Percentiles rank a stretch among this genome's conserved stretches.
These are phyloP conservation scores for Picocystis sp. DNA, from an alignment of 163 green algal genomes.

Conservation along the genomic window DNA sequence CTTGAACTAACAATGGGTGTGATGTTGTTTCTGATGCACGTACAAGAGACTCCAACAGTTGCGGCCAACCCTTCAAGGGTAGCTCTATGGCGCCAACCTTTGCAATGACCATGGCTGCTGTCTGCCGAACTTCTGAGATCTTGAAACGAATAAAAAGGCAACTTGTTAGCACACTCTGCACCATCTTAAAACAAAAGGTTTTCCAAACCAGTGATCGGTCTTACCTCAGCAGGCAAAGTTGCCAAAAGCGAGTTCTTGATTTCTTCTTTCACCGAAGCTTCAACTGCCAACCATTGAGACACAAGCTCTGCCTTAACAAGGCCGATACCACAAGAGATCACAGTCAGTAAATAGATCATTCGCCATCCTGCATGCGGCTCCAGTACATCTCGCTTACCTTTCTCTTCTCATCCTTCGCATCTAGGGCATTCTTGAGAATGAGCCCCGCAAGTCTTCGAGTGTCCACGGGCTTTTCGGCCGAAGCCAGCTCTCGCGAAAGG, in stretches of 20 bases:
- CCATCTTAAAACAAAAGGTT: background rate
- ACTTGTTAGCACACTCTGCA: no score
- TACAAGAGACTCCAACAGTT: slow-evolving; percentile 66
- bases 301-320: slow-evolving; percentile 35
- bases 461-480: slow-evolving; percentile 47
- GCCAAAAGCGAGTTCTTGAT: slow-evolving; percentile 59
- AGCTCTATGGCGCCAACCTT: slow-evolving; percentile 92
- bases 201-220: background rate
- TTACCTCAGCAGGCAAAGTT: slow-evolving; percentile 44
- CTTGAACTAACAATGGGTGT: slow-evolving; percentile 35
- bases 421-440: slow-evolving; percentile 90
- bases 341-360: background rate
- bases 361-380: background rate
- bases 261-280: slow-evolving; percentile 42
- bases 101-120: slow-evolving; percentile 64
- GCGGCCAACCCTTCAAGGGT: slow-evolving; percentile 54
- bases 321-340: background rate
- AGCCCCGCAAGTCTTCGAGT: slow-evolving; percentile 67
- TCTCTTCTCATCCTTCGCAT: slow-evolving; percentile 57
- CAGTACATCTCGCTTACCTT: slow-evolving; percentile 23
- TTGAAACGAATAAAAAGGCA: slow-evolving; percentile 4
- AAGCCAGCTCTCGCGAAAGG: slow-evolving; percentile 60
- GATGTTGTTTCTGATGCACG: no score
- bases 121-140: slow-evolving; percentile 48
- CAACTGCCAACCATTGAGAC: slow-evolving; percentile 46